Conservation (phyloP, 2,329 filamentous ascomycete species). For the Fusarium verrucosum region DNA sequence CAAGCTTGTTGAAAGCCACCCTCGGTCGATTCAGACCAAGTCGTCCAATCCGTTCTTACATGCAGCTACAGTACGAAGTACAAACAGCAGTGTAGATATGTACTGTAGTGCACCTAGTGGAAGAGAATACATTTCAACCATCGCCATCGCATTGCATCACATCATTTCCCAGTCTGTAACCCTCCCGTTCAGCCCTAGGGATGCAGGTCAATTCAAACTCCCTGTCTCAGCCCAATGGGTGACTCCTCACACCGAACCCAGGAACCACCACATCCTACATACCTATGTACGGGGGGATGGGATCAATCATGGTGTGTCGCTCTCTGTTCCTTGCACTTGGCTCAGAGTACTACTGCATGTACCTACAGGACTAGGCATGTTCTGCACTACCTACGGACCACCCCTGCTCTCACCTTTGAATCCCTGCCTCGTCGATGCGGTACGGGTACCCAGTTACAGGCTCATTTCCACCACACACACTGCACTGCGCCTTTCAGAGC, state of each 20-base stretch:
- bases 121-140: slow-evolving; percentile 17
- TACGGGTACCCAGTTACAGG: slow-evolving; percentile 32
- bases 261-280: no score
- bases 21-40: slow-evolving; percentile 12
- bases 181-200: slow-evolving; percentile 43
- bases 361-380: slow-evolving; percentile 1
- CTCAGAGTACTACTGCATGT: background rate
- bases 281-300: no score
- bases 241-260: slow-evolving; percentile 43
- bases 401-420: slow-evolving; percentile 6
- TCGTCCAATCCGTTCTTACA: slow-evolving; percentile 8
- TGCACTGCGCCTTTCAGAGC: slow-evolving; percentile 44
- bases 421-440: slow-evolving; percentile 25
- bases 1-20: slow-evolving; percentile 15
- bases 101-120: background rate
- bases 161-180: slow-evolving; percentile 24
- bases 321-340: slow-evolving; percentile 9
- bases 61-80: slow-evolving; percentile 8
- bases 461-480: slow-evolving; percentile 36
- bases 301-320: slow-evolving; percentile 3
- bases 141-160: slow-evolving; percentile 24
- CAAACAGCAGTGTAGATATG: background rate
- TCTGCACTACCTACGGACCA: background rate
- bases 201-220: slow-evolving; percentile 42
- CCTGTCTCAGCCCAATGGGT: slow-evolving; percentile 39